A percentile compares a stretch with the other conserved stretches of the same genome.
phyloP scores from a whole-genome alignment of 495 filamentous ascomycete genomes.

The Aspergillus bridgeri region DNA sequence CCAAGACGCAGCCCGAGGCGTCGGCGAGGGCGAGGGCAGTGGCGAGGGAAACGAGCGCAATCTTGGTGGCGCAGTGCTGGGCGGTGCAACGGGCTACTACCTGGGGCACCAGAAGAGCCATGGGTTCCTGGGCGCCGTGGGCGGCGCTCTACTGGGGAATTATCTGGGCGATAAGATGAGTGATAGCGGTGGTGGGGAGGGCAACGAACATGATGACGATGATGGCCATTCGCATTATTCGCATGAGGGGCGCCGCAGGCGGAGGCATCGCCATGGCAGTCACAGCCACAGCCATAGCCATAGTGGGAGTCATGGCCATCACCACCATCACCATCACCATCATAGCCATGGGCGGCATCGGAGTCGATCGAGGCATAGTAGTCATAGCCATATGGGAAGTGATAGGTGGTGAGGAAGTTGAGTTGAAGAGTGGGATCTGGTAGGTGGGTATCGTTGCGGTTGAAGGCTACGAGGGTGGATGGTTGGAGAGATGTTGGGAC shows the following conservation, averaged over 20 bases:
- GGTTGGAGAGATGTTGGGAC: neutral
- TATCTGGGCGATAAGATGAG: conserved; percentile 42
- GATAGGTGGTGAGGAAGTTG: neutral
- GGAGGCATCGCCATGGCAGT: neutral
- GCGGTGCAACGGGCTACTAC: conserved; percentile 47
- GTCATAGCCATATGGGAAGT: conserved; percentile 1
- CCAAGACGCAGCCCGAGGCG: conserved; percentile 13
- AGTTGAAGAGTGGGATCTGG: neutral
- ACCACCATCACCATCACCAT: conserved; percentile 15
- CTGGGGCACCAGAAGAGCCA: conserved; percentile 46
- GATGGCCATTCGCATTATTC: neutral
- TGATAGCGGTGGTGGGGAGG: conserved; percentile 12
- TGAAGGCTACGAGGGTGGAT: neutral
- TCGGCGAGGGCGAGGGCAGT: neutral
- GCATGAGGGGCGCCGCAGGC: neutral
- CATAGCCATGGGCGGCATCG: conserved; percentile 20
- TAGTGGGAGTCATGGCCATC: conserved; percentile 16
- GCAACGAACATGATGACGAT: neutral
- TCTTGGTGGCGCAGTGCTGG: conserved; percentile 38
- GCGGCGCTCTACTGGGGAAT: conserved; percentile 48
- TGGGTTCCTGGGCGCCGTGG: conserved; percentile 46
- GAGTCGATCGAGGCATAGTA: conserved; percentile 24
- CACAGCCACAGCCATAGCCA: conserved; percentile 10
- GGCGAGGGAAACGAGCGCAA: conserved; percentile 32
- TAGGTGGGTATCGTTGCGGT: too few species aligned